phyloP scores from a whole-genome alignment of 2,329 filamentous ascomycete genomes.

The Furcasterigmium furcatum region DNA sequence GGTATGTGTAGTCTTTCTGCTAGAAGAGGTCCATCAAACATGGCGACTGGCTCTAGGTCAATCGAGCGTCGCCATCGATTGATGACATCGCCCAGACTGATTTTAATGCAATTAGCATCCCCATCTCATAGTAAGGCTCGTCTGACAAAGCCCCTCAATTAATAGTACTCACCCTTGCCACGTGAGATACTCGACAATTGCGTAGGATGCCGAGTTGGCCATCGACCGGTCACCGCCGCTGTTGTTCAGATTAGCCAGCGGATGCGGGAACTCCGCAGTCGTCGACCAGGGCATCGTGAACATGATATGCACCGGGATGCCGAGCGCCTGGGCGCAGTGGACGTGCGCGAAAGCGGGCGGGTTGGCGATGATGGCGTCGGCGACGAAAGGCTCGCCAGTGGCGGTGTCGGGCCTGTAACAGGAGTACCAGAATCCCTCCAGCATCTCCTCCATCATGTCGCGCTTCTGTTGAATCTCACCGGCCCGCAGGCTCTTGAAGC shows the following conservation, averaged over 20 bases:
- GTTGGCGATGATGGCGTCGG: slow-evolving; percentile 43
- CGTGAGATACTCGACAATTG: slow-evolving; percentile 70
- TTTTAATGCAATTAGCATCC: not conserved
- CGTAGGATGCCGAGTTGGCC: slow-evolving; percentile 69
- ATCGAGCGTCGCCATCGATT: not conserved
- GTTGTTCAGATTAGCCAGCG: slow-evolving; percentile 68
- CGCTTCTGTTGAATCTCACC: slow-evolving; percentile 20
- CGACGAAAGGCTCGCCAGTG: slow-evolving; percentile 32
- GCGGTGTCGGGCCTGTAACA: slow-evolving; percentile 8
- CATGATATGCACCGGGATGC: slow-evolving; percentile 39
- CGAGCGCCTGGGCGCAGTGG: slow-evolving; percentile 37
- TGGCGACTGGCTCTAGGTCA: slow-evolving; percentile 64
- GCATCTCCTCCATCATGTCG: slow-evolving; percentile 15
- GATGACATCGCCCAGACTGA: slow-evolving; percentile 1
- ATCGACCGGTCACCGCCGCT: slow-evolving; percentile 43
- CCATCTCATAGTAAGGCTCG: not conserved
- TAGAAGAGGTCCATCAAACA: slow-evolving; percentile 68
- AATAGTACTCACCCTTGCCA: slow-evolving; percentile 60
- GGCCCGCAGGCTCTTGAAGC: slow-evolving; percentile 15
- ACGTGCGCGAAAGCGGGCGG: slow-evolving; percentile 40
- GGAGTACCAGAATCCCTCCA: slow-evolving; percentile 15
- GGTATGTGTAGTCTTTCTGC: slow-evolving; percentile 64
- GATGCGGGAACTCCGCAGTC: slow-evolving; percentile 69
- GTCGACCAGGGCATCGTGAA: slow-evolving; percentile 69
- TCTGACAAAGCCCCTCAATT: too few relatives aligned